These are phyloP conservation scores for Cladosporium colombiae DNA, from an alignment of 2,329 filamentous ascomycete species.

Conservation along the genomic window DNA sequence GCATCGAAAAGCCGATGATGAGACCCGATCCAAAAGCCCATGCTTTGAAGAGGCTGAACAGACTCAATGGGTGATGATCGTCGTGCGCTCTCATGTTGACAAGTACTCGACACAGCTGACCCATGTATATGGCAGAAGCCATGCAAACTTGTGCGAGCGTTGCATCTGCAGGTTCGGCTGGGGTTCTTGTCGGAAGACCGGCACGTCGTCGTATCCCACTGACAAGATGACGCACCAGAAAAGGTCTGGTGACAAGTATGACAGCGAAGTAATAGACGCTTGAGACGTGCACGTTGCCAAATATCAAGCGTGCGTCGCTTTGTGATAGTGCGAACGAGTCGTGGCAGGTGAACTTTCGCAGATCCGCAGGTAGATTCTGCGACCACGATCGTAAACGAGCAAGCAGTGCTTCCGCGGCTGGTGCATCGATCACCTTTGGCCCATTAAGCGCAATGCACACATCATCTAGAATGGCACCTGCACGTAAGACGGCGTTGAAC, in stretches of 20 bases:
- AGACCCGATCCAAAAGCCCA: slow-evolving; percentile 1
- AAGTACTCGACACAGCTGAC: neutral
- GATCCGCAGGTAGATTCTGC: neutral
- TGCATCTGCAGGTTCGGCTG: neutral
- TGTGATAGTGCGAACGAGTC: neutral
- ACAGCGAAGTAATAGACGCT: slow-evolving; percentile 2
- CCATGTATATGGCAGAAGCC: slow-evolving; percentile 1
- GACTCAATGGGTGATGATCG: slow-evolving; percentile 2
- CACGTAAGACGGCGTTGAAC: neutral
- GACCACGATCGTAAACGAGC: slow-evolving; percentile 3
- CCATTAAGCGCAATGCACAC: neutral
- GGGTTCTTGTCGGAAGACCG: neutral
- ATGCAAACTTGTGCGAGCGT: neutral
- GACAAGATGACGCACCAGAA: neutral
- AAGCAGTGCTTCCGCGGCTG: neutral
- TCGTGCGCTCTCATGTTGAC: slow-evolving; percentile 1
- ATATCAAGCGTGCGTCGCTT: neutral
- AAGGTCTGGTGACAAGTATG: neutral
- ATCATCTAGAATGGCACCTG: neutral
- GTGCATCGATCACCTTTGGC: neutral
- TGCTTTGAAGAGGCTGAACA: slow-evolving; percentile 5
- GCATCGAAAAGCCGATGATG: slow-evolving; percentile 2
- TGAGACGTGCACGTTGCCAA: neutral
- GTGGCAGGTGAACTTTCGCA: neutral
- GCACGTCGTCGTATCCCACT: neutral